Conservation (phyloP, 83 land plant genomes). For the Thuja plicata region DNA sequence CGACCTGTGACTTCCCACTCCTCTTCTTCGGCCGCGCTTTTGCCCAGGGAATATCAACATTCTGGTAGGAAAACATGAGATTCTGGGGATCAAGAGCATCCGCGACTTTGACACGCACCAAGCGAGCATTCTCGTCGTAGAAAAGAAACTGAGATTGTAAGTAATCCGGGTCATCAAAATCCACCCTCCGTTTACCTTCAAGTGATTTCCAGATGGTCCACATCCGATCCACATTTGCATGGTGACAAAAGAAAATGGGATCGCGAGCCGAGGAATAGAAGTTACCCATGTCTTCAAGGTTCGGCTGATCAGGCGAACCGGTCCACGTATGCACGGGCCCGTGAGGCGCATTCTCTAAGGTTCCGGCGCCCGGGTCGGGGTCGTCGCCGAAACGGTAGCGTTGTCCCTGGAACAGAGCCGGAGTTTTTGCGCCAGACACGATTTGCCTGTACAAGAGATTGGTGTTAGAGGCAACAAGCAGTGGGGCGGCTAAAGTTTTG, state of each 20-base stretch:
- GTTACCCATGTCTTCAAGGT: slow-evolving; percentile 65
- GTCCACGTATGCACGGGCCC: slow-evolving; percentile 63
- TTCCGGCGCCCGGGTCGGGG: slow-evolving; percentile 47
- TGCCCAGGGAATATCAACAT: slow-evolving; percentile 44
- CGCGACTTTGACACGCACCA: slow-evolving; percentile 40
- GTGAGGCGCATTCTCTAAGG: slow-evolving; percentile 63
- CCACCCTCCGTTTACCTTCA: slow-evolving; percentile 27
- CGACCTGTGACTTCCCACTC: background rate
- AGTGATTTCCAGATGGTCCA: slow-evolving; percentile 68
- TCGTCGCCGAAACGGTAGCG: slow-evolving; percentile 52
- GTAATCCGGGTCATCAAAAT: slow-evolving; percentile 50
- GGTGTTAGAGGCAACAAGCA: slow-evolving; percentile 35
- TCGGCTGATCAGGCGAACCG: slow-evolving; percentile 52
- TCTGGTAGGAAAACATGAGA: slow-evolving; percentile 42
- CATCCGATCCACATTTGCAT: slow-evolving; percentile 62
- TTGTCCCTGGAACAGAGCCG: slow-evolving; percentile 53
- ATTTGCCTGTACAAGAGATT: slow-evolving; percentile 64
- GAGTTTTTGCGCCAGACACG: slow-evolving; percentile 37
- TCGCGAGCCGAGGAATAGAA: slow-evolving; percentile 73
- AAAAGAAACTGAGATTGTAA: slow-evolving; percentile 43
- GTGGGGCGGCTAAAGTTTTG: background rate
- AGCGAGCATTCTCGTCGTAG: slow-evolving; percentile 58
- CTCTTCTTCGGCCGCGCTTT: slow-evolving; percentile 2
- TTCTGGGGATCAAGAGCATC: slow-evolving; percentile 38
- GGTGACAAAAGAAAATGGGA: slow-evolving; percentile 71